Conservation (phyloP, 768 basidiomycete genomes). For the Russula dissimulans region DNA sequence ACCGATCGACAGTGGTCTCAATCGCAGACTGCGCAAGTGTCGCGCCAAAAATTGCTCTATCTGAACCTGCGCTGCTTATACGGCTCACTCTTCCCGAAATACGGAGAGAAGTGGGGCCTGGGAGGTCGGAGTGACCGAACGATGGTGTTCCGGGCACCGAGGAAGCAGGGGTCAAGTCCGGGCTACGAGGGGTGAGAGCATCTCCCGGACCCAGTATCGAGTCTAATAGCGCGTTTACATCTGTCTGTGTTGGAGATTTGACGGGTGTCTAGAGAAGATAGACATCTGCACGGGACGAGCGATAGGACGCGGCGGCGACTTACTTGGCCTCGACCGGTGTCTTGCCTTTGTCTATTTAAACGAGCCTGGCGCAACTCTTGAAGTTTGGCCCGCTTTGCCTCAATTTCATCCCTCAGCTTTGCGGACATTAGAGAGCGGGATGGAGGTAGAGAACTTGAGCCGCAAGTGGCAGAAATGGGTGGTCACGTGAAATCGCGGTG, state of each 20-base stretch:
- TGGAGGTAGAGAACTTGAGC: background rate
- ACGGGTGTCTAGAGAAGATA: conserved; percentile 8
- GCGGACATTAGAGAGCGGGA: conserved; percentile 38
- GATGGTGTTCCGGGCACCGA: conserved; percentile 67
- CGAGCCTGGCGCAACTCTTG: conserved; percentile 75
- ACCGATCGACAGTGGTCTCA: conserved; percentile 67
- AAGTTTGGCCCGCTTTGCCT: conserved; percentile 82
- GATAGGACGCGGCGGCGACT: conserved; percentile 32
- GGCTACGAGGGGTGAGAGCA: conserved; percentile 42
- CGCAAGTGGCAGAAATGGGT: background rate
- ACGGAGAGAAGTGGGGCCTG: conserved; percentile 31
- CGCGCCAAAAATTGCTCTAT: conserved; percentile 35
- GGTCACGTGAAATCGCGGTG: conserved; percentile 7
- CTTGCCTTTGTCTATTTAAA: conserved; percentile 55
- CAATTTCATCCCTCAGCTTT: conserved; percentile 76
- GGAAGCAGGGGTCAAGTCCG: conserved; percentile 58
- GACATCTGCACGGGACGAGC: conserved; percentile 23
- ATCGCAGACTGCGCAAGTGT: conserved; percentile 41
- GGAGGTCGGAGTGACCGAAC: conserved; percentile 30
- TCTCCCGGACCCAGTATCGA: conserved; percentile 41
- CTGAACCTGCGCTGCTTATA: conserved; percentile 56
- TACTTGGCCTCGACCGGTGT: conserved; percentile 35
- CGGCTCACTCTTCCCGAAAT: conserved; percentile 59
- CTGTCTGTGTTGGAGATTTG: conserved; percentile 34
- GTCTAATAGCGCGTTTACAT: conserved; percentile 68